These are phyloP conservation scores for Petunia axillaris DNA, from an alignment of 257 asterid species.

Conservation along the genomic window DNA sequence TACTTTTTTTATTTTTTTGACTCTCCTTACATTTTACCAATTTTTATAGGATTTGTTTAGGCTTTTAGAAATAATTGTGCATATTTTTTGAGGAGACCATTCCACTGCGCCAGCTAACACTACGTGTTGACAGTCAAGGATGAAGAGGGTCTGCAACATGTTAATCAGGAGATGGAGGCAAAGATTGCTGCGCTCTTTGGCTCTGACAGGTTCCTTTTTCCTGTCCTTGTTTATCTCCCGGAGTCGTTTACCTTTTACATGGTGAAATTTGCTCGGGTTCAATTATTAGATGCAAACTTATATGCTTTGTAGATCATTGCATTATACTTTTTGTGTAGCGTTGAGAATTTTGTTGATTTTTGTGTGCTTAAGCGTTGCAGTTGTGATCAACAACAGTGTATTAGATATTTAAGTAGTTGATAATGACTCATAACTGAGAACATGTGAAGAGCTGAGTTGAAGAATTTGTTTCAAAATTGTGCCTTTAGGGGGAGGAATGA, in stretches of 20 bases:
- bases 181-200: constrained; percentile 72
- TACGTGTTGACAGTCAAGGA: constrained; percentile 68
- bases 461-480: neutral
- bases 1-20: constrained; percentile 70
- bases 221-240: neutral
- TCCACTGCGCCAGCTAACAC: constrained; percentile 37
- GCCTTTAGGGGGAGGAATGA: neutral
- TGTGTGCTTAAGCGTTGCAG: neutral
- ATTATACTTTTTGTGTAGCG: neutral
- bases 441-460: neutral
- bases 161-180: constrained; percentile 88
- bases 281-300: neutral
- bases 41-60: neutral
- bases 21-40: constrained; percentile 31
- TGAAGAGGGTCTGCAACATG: constrained; percentile 85
- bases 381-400: neutral
- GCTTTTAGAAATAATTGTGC: neutral
- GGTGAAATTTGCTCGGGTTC: neutral
- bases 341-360: neutral
- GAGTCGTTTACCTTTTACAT: neutral
- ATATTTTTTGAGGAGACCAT: neutral
- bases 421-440: neutral
- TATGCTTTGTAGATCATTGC: neutral
- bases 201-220: constrained; percentile 68
- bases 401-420: neutral